Evolutionary conservation across 2,329 filamentous ascomycete genomes (phyloP).

Genomic region (Fusarium odoratissimum): DNA sequence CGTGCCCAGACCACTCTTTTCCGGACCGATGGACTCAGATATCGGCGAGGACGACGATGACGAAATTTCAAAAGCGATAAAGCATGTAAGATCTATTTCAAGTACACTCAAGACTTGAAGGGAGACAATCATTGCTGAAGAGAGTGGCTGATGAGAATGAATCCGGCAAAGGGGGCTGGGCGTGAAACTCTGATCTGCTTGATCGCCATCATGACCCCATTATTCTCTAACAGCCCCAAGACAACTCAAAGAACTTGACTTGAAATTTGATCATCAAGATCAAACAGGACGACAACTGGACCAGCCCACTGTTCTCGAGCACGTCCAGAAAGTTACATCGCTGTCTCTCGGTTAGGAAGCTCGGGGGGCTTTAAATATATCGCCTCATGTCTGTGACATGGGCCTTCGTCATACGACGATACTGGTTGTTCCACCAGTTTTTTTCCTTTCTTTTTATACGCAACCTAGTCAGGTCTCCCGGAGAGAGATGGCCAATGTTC

Average conservation of each 20-base stretch:
- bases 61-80: conserved; percentile 45
- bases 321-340: background rate
- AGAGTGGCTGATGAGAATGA: background rate
- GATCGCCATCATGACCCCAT: conserved; percentile 22
- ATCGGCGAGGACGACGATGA: conserved; percentile 48
- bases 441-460: background rate
- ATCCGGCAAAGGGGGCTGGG: conserved; percentile 5
- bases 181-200: conserved; percentile 24
- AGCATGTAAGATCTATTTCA: conserved; percentile 48
- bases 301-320: background rate
- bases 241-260: background rate
- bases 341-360: background rate
- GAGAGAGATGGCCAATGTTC: conserved; percentile 12
- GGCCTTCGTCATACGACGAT: conserved; percentile 36
- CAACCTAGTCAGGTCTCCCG: conserved; percentile 13
- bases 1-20: conserved; percentile 47
- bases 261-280: conserved; percentile 1
- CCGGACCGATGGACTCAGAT: conserved; percentile 32
- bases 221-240: conserved; percentile 6
- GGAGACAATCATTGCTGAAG: background rate
- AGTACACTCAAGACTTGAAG: conserved; percentile 45
- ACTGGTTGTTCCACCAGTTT: conserved; percentile 26
- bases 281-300: conserved; percentile 9
- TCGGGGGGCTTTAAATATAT: background rate
- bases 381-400: conserved; percentile 33